Evolutionary conservation across 305 asterid species (phyloP).

Genomic region (Caryopteris hybrid): DNA sequence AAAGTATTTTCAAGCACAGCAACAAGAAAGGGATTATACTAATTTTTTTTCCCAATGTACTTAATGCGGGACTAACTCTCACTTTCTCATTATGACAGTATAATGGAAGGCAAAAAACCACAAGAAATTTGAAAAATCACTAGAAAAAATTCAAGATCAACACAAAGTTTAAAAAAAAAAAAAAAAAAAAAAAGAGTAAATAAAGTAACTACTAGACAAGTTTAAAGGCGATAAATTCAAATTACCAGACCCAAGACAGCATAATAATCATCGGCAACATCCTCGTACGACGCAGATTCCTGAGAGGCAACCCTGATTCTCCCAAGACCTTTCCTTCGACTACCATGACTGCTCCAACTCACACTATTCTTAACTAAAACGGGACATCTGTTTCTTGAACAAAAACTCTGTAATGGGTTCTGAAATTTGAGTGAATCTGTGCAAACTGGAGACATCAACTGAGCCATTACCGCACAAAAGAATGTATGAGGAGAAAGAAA

Average conservation of each 20-base stretch:
- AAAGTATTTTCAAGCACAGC: too few species aligned
- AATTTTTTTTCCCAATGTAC: too few species aligned
- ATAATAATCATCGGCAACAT: slow-evolving; percentile 83
- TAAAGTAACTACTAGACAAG: neutral
- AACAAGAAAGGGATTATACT: too few species aligned
- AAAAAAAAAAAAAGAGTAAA: too few species aligned
- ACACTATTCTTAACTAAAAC: slow-evolving; percentile 24
- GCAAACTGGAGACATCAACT: slow-evolving; percentile 66
- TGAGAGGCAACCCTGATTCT: slow-evolving; percentile 58
- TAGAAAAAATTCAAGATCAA: neutral
- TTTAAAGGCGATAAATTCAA: neutral
- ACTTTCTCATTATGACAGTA: neutral
- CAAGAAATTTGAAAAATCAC: neutral
- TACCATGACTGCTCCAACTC: slow-evolving; percentile 45
- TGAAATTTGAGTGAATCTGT: slow-evolving; percentile 70
- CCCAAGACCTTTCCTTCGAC: slow-evolving; percentile 40
- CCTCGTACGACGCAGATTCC: slow-evolving; percentile 49
- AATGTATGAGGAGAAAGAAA: neutral
- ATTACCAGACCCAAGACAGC: slow-evolving; percentile 85
- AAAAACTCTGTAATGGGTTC: slow-evolving; percentile 35
- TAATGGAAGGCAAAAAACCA: neutral
- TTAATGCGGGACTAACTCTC: too few species aligned
- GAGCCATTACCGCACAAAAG: slow-evolving; percentile 51
- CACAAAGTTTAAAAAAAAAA: too few species aligned
- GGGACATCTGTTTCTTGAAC: slow-evolving; percentile 42